Evolutionary conservation across 768 basidiomycete species (phyloP), one percentile per base, ranked within the genome.

Genomic region (Xanthoconium purpureum): DNA sequence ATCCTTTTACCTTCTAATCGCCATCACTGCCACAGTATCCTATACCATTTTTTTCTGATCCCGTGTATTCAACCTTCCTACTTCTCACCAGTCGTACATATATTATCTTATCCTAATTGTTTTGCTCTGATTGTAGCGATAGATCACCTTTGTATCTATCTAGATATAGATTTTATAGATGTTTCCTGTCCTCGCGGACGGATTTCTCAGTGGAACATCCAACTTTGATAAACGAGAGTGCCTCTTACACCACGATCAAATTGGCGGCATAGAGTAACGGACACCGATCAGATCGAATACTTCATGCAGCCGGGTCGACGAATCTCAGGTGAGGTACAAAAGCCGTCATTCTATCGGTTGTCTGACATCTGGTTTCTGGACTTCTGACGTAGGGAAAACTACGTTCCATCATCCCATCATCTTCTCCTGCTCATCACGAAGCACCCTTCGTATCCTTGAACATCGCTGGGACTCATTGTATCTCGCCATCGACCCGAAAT

Each of bases 401-500:
- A 7, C 6, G n/a, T 32, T 8, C 2, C 33, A 12, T 39, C 38
- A 8, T 28, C 36, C 6, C 15, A 39, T 73, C 60, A 86, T 63
- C 78, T 73, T 58, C 88, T 79, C 54, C 88, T 75, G 61, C 81
- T 83, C 86, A 90, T 87, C 28, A 81, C 80, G 68, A 89, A 93
- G 68, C 86, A 89, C 4, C 92, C 94, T 74, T 96, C 94, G 66
- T 96, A 94, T 7, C 92, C 92, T 29, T 77, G 72, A 30, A 79
- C 74, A 32, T 80, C 72, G 11, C 78, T 69, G 0, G 84, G 83
- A 47, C 84, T 92, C 44, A 90, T 69, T 4, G 88, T 89, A 64
- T 96, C 94, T 59, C 93, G 78, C 93, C 93, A 96, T 45, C 93
- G 78, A 35, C 94, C 93, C 17, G 89, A 84, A 36, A 93, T 70